These are phyloP conservation scores for Tetrapisispora nanseiensis DNA, from an alignment of 805 yeast species.

Conservation along the genomic window DNA sequence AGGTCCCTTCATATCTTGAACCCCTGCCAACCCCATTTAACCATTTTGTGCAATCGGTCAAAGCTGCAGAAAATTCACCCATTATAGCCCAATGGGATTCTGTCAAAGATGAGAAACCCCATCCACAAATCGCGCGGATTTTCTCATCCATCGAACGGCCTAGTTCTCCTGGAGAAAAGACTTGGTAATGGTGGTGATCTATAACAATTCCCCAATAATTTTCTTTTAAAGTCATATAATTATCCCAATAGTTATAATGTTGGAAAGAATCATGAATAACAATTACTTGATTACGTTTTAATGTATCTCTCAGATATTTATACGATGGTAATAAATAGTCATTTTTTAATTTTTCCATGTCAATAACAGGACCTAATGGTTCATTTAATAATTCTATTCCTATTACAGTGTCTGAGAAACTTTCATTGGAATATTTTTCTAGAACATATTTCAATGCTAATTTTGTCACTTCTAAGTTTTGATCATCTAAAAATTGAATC, in stretches of 20 bases:
- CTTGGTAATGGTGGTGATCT: conserved; percentile 88
- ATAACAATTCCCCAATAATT: conserved; percentile 55
- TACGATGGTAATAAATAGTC: conserved; percentile 56
- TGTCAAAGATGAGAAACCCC: conserved; percentile 33
- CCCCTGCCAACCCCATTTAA: conserved; percentile 77
- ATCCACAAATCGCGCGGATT: conserved; percentile 41
- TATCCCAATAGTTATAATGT: conserved; percentile 50
- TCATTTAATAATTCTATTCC: conserved; percentile 82
- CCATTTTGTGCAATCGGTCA: conserved; percentile 85
- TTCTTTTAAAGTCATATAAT: conserved; percentile 35
- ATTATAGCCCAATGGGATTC: conserved; percentile 64
- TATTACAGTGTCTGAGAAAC: conserved; percentile 57
- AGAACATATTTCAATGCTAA: conserved; percentile 45
- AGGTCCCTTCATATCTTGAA: conserved; percentile 64
- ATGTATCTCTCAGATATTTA: conserved; percentile 42
- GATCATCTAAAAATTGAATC: conserved; percentile 40
- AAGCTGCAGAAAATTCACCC: conserved; percentile 87
- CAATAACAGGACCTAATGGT: conserved; percentile 65
- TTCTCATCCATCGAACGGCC: conserved; percentile 51
- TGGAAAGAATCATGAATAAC: conserved; percentile 78
- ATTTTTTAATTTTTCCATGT: conserved; percentile 42
- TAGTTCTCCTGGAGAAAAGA: conserved; percentile 58
- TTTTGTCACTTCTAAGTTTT: conserved; percentile 43
- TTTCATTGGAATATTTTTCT: conserved; percentile 49
- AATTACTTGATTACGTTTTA: conserved; percentile 42